Conservation (phyloP, 306 rosid species). For the Mimosa bimucronata region DNA sequence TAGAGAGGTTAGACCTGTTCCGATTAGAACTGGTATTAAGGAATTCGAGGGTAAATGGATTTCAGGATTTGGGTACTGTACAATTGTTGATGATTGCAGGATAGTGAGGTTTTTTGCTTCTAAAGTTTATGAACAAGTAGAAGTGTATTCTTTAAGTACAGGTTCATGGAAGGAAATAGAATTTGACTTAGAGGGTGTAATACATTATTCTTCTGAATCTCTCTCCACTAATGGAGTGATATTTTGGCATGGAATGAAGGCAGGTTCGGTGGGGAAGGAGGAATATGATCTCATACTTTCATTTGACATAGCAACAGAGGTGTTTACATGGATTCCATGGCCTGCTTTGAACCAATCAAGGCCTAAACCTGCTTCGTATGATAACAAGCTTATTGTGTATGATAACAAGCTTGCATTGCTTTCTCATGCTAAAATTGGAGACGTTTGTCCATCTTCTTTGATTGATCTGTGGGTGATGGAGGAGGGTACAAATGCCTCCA, state of each 20-base stretch:
- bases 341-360: too few species aligned
- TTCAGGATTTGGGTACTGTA: slow-evolving; percentile 26
- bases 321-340: too few species aligned
- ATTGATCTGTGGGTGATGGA: too few species aligned
- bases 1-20: background rate
- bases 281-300: background rate
- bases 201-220: background rate
- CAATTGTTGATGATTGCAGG: slow-evolving; percentile 28
- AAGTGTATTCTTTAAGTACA: background rate
- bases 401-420: background rate
- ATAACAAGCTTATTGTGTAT: too few species aligned
- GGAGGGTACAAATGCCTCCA: too few species aligned
- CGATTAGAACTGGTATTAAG: background rate
- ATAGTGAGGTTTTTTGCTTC: background rate
- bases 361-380: too few species aligned
- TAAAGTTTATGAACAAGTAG: background rate
- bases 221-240: slow-evolving; percentile 1
- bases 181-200: background rate
- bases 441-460: too few species aligned
- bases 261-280: background rate
- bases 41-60: too few species aligned
- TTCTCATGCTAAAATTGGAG: too few species aligned
- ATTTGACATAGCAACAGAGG: too few species aligned
- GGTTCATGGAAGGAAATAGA: slow-evolving; percentile 24
- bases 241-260: slow-evolving; percentile 6